Base-by-base conservation (phyloP, 2,329 filamentous ascomycete species). In the Hortaea werneckii region DNA sequence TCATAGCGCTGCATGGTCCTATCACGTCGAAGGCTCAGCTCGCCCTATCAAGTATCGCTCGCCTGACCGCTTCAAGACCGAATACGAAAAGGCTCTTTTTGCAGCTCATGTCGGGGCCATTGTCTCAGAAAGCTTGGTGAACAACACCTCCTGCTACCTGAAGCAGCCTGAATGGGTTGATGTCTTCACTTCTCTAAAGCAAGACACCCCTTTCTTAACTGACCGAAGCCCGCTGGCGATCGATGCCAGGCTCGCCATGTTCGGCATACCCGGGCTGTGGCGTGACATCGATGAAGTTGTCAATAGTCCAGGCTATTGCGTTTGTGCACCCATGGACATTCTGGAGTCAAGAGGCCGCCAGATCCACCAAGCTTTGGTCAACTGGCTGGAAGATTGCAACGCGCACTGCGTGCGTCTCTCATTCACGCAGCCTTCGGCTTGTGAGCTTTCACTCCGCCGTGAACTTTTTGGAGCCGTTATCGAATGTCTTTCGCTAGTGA, bases 31-130 rank as follows among this genome's bases (percentile, higher is more conserved):
- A 13, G 63, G 64, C 5, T 60, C 63, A 5, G 56, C 58, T 1
- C 53, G 53, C 11, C 46, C 67, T 3, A 58, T 66, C 7, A 52
- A 55, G 41, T 50, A 63, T 40, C 59, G 63, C 5, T 60, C 56
- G 3, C 56, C 63, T 2, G 40, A 50, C 6, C 51, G 51, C 6
- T 66, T 65, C 42, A 52, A 50, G 2, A 60, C 61, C 1, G 61
- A 65, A 5, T 66, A 63, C 44, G 65, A 67, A 41, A 64, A 62
- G 45, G 54, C 64, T 1, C 52, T 67, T 4, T 64, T 67, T 27
- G 54, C 63, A 10, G 59, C 56, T 7, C 61, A 66, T 41, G 57
- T 58, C 10, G 64, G 63, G 1, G 54, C 63, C 13, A 59, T 63
- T 11, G 48, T 57, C 26, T 55, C 56, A 2, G 54, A 58, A 37